A percentile compares a stretch with the other conserved stretches of the same genome.
phyloP scores from a whole-genome alignment of 179 eudicot genomes.

The Nepenthes alata region DNA sequence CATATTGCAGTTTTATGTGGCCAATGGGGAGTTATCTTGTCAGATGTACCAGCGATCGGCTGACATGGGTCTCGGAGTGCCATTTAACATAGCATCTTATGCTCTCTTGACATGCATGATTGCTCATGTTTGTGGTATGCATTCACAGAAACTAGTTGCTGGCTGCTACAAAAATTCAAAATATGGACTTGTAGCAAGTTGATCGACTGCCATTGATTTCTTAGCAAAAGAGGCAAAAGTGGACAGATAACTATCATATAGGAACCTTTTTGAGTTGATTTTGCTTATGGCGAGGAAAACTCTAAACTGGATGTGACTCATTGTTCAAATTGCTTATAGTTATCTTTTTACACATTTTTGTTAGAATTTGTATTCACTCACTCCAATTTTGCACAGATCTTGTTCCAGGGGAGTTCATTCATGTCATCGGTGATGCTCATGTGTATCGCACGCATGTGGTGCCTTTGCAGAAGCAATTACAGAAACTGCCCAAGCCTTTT shows the following conservation, averaged over 20 bases:
- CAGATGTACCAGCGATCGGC: constrained; percentile 99
- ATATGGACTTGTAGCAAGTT: background rate
- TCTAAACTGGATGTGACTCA: too few relatives aligned
- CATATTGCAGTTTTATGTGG: constrained; percentile 66
- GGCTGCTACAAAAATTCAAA: background rate
- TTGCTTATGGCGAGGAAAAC: too few relatives aligned
- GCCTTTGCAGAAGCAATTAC: constrained; percentile 51
- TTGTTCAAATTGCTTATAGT: too few relatives aligned
- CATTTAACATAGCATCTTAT: constrained; percentile 90
- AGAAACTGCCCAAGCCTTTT: constrained; percentile 44
- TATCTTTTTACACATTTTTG: too few relatives aligned
- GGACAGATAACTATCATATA: too few relatives aligned
- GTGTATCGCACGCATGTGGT: constrained; percentile 40
- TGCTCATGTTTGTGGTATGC: constrained; percentile 91
- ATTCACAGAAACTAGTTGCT: constrained; percentile 1
- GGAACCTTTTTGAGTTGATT: too few relatives aligned
- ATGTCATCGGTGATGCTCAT: constrained; percentile 56
- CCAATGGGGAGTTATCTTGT: constrained; percentile 90
- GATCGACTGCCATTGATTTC: too few relatives aligned
- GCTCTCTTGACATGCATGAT: constrained; percentile 84
- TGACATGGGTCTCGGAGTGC: constrained; percentile 97
- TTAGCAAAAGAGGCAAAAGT: too few relatives aligned
- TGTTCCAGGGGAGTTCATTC: constrained; percentile 49
- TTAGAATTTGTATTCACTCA: too few relatives aligned
- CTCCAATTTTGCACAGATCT: too few relatives aligned